These are phyloP conservation scores for Pythium phragmiticola DNA, from an alignment of 352 stramenopile species.

Conservation along the genomic window DNA sequence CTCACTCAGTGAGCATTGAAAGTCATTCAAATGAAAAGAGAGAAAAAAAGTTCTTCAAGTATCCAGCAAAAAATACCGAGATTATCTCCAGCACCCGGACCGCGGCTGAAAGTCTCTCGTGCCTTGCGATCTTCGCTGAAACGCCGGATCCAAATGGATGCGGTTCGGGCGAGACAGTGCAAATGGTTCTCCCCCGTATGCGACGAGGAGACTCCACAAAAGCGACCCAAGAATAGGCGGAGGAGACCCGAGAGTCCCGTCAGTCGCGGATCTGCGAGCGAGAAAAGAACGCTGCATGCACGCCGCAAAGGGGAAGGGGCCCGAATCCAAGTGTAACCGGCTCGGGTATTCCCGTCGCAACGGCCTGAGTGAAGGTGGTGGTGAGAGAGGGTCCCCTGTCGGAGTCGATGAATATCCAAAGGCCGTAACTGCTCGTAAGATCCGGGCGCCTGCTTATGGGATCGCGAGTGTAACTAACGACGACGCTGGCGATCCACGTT, in stretches of 20 bases:
- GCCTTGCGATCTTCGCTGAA: not conserved
- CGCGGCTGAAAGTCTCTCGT: not conserved
- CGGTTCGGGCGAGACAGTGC: slow-evolving; percentile 10
- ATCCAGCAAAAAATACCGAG: not conserved
- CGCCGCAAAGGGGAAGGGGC: not conserved
- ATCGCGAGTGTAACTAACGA: slow-evolving; percentile 21
- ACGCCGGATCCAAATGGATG: slow-evolving; percentile 6
- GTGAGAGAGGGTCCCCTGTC: not conserved
- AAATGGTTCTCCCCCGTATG: slow-evolving; percentile 6
- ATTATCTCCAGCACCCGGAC: not conserved
- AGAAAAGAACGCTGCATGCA: not conserved
- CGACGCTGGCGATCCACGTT: slow-evolving; percentile 19
- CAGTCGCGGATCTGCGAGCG: slow-evolving; percentile 22
- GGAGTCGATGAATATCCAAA: slow-evolving; percentile 4
- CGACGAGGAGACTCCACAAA: slow-evolving; percentile 1
- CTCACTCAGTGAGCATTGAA: too few relatives aligned
- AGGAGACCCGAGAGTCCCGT: slow-evolving; percentile 12
- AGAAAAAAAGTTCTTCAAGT: too few relatives aligned
- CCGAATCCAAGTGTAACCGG: slow-evolving; percentile 8
- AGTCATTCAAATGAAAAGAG: too few relatives aligned
- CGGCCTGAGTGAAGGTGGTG: too few relatives aligned
- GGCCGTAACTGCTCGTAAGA: slow-evolving; percentile 17
- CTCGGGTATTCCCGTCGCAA: slow-evolving; percentile 6
- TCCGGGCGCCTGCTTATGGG: slow-evolving; percentile 15
- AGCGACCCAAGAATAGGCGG: slow-evolving; percentile 13